These are phyloP conservation scores for Taphrina populina DNA, from an alignment of 1,139 yeast species.

Conservation along the genomic window DNA sequence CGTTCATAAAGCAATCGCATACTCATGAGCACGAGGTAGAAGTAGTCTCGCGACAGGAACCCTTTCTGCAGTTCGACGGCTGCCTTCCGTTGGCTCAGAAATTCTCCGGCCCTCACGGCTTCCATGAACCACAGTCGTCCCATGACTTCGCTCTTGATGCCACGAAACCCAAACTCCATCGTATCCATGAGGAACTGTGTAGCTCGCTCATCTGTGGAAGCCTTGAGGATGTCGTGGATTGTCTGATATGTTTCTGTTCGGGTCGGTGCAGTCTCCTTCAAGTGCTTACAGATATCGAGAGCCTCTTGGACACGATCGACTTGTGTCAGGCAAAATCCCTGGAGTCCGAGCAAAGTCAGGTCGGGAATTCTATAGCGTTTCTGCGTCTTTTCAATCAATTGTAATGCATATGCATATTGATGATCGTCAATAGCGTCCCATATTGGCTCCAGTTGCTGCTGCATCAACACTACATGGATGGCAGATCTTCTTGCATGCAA, in stretches of 20 bases:
- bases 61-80: conserved; percentile 33
- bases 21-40: conserved; percentile 24
- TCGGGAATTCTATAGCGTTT: conserved; percentile 17
- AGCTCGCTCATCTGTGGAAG: background rate
- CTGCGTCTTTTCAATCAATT: conserved; percentile 15
- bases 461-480: background rate
- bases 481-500: too few species aligned
- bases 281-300: conserved; percentile 5
- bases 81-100: conserved; percentile 22
- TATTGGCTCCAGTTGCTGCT: conserved; percentile 13
- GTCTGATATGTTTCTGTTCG: conserved; percentile 18
- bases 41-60: conserved; percentile 29
- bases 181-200: conserved; percentile 4
- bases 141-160: conserved; percentile 9
- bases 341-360: conserved; percentile 4
- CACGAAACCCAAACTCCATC: conserved; percentile 6
- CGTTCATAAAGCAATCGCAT: conserved; percentile 18
- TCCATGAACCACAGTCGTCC: conserved; percentile 29
- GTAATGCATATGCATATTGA: conserved; percentile 18
- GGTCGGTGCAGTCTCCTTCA: background rate
- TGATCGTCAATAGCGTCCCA: conserved; percentile 29
- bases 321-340: conserved; percentile 20
- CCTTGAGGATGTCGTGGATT: conserved; percentile 17
- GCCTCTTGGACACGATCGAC: conserved; percentile 1
- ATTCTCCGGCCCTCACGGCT: conserved; percentile 23